Evolutionary conservation across 768 basidiomycete species (phyloP), one percentile per base, ranked within the genome.

Genomic region (Sutorius australiensis): DNA sequence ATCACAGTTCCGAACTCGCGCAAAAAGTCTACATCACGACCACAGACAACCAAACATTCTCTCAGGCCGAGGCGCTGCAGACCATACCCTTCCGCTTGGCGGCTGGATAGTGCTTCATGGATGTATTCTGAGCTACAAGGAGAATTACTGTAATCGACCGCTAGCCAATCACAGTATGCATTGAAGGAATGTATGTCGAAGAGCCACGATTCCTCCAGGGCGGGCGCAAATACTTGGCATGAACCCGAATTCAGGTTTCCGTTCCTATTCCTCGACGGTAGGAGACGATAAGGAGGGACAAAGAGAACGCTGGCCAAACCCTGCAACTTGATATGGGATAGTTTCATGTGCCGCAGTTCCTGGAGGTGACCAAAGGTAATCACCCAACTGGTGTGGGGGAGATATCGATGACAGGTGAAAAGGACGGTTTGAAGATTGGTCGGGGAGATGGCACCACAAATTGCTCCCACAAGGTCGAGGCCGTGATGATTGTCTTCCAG

Each of bases 381-480:
- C 24, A 9, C 48, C 64, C 65, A 65, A 41, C 31, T 2, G 45
- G 27, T 3, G 59, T 55, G 40, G 59, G 46, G 14, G 33, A 3
- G 5, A 40, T 55, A 30, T 33, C 42, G 21, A 27, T 6, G n/a
- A n/a, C 53, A 52, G 44, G 3, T 32, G 6, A 63, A 42, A 42
- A 54, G 59, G 14, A 32, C 48, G 41, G 53, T 52, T 21, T 42
- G 45, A 30, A 66, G 33, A 27, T 38, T 41, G 21, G 49, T 37
- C 51, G 66, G n/a, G 21, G 59, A 50, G 10, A 64, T 42, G 13
- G 32, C 54, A n/a, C 48, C 51, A 48, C 49, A 66, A 17, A 65
- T 10, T n/a, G 19, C 33, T 2, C 47, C 42, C n/a, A 55, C 36
- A 38, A 61, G 38, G 13, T 51, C 45, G 67, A 10, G 56, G 58